phyloP scores from a whole-genome alignment of 2,329 filamentous ascomycete species.

The Epichloe uncinata region DNA sequence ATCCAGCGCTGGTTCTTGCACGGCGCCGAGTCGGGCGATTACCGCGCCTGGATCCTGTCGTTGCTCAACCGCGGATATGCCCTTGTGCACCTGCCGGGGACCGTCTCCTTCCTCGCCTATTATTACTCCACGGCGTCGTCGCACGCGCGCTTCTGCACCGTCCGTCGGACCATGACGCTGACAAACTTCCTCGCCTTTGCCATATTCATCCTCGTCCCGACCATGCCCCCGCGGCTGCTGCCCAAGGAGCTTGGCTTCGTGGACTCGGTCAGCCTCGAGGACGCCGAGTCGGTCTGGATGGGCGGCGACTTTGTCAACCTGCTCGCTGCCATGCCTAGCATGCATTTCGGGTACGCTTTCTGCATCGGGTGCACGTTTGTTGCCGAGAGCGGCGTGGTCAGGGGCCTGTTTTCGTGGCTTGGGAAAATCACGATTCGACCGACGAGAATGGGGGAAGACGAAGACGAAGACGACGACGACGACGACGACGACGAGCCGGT shows the following conservation, averaged over 20 bases:
- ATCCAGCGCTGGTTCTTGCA: slow-evolving; percentile 47
- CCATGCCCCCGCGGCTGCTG: slow-evolving; percentile 43
- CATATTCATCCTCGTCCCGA: slow-evolving; percentile 42
- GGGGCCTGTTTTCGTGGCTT: slow-evolving; percentile 15
- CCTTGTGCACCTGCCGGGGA: slow-evolving; percentile 60
- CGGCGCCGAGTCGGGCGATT: slow-evolving; percentile 30
- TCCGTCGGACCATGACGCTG: slow-evolving; percentile 41
- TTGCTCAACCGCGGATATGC: slow-evolving; percentile 58
- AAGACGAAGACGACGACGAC: slow-evolving; percentile 10
- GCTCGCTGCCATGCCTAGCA: slow-evolving; percentile 42
- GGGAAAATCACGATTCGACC: neutral
- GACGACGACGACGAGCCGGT: slow-evolving; percentile 10
- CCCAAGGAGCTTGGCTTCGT: slow-evolving; percentile 42
- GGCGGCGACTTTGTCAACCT: slow-evolving; percentile 37
- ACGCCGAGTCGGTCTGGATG: slow-evolving; percentile 16
- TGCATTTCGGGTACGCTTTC: slow-evolving; percentile 44
- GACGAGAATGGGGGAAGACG: slow-evolving; percentile 3
- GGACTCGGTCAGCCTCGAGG: slow-evolving; percentile 35
- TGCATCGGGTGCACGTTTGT: slow-evolving; percentile 37
- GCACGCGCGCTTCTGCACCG: slow-evolving; percentile 37
- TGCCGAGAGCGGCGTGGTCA: slow-evolving; percentile 35
- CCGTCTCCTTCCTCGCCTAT: slow-evolving; percentile 47
- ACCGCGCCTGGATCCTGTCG: slow-evolving; percentile 34
- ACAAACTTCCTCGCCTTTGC: slow-evolving; percentile 42
- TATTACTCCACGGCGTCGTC: slow-evolving; percentile 55